These are phyloP conservation scores for Boletus tylopilopsis DNA, from an alignment of 768 basidiomycete species.

Conservation along the genomic window DNA sequence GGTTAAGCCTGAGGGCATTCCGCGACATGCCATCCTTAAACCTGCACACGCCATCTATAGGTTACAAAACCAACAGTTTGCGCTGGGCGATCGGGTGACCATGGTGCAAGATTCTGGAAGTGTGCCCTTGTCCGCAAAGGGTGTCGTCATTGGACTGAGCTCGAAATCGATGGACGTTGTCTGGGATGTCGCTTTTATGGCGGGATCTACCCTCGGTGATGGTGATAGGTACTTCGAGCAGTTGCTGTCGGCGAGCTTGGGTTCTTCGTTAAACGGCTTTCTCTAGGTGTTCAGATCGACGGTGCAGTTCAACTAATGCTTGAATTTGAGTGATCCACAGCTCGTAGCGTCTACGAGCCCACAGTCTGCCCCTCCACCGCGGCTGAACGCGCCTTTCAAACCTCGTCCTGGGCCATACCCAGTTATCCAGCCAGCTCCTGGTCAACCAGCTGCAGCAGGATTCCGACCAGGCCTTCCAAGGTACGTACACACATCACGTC, in stretches of 20 bases:
- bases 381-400: conserved; percentile 52
- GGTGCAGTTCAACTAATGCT: conserved; percentile 80
- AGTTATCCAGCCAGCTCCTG: conserved; percentile 49
- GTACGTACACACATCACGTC: not conserved
- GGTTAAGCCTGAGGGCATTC: conserved; percentile 93
- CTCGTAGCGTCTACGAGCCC: conserved; percentile 76
- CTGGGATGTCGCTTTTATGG: conserved; percentile 96
- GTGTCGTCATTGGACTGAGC: conserved; percentile 89
- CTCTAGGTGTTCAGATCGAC: conserved; percentile 86
- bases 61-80: conserved; percentile 83
- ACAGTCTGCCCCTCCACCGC: conserved; percentile 46
- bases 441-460: conserved; percentile 54
- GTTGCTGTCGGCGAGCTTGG: not conserved
- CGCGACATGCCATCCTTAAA: conserved; percentile 89
- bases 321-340: conserved; percentile 86
- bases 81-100: conserved; percentile 88
- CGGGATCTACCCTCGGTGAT: conserved; percentile 79
- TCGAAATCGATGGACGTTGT: conserved; percentile 88
- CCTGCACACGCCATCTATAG: conserved; percentile 87
- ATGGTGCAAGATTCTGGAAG: conserved; percentile 96
- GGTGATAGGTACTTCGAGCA: conserved; percentile 59
- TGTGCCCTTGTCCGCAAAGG: conserved; percentile 87
- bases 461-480: conserved; percentile 54
- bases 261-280: not conserved
- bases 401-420: conserved; percentile 68